Evolutionary conservation across 768 basidiomycete genomes (phyloP).

Genomic region (Suillus tomentosus): DNA sequence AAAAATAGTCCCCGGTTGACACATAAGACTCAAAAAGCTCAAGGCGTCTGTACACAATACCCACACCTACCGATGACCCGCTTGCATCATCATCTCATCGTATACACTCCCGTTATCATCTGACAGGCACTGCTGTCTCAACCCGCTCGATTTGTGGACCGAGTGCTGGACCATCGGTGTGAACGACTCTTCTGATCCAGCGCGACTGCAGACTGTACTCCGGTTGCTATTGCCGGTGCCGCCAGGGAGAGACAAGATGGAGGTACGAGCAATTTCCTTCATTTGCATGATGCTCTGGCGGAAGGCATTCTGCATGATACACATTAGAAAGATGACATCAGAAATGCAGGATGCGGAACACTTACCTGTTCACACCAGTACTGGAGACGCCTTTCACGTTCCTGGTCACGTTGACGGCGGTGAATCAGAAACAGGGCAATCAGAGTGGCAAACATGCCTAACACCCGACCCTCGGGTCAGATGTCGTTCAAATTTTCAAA

Average conservation of each 20-base stretch:
- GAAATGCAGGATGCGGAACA: background rate
- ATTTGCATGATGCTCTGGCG: slow-evolving; percentile 80
- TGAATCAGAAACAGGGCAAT: slow-evolving; percentile 71
- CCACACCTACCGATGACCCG: slow-evolving; percentile 23
- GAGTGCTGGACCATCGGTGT: slow-evolving; percentile 53
- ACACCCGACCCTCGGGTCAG: slow-evolving; percentile 3
- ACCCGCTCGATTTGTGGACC: slow-evolving; percentile 46
- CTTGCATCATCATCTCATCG: slow-evolving; percentile 51
- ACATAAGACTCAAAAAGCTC: slow-evolving; percentile 27
- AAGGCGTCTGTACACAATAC: background rate
- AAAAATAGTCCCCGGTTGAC: slow-evolving; percentile 7
- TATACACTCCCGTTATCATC: slow-evolving; percentile 46
- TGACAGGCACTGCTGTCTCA: slow-evolving; percentile 55
- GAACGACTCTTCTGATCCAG: slow-evolving; percentile 54
- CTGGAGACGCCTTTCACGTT: slow-evolving; percentile 82
- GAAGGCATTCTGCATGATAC: slow-evolving; percentile 60
- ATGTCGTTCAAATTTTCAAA: no score
- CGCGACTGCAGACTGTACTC: slow-evolving; percentile 51
- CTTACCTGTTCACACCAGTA: slow-evolving; percentile 88
- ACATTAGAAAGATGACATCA: background rate
- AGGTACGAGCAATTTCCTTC: slow-evolving; percentile 72
- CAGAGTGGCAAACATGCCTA: slow-evolving; percentile 77
- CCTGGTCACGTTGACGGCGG: slow-evolving; percentile 67
- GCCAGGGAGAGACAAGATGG: slow-evolving; percentile 55
- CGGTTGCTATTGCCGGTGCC: slow-evolving; percentile 48